Evolutionary conservation across 1,284 basidiomycete genomes (phyloP).

Genomic region (Xerocomus amazonicus): DNA sequence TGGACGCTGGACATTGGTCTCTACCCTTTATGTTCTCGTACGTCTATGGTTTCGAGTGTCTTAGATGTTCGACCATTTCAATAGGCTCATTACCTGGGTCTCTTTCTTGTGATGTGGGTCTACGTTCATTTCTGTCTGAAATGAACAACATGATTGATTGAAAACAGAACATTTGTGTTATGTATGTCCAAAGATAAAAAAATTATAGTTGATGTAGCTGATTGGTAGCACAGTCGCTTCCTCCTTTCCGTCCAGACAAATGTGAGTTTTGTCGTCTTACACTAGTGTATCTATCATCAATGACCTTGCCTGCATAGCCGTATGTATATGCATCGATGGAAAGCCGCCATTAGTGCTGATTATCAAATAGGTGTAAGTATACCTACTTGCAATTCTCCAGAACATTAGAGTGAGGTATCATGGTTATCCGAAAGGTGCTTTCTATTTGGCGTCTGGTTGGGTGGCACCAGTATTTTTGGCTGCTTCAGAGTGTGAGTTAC

Average conservation of each 20-base stretch:
- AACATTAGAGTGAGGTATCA: neutral
- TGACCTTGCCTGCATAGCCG: neutral
- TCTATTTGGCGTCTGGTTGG: neutral
- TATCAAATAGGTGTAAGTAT: neutral
- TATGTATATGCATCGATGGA: neutral
- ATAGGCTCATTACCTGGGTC: neutral
- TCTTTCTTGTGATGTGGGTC: neutral
- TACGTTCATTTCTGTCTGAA: no score
- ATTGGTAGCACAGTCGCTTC: neutral
- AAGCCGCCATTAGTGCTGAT: neutral
- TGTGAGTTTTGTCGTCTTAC: neutral
- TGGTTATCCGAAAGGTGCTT: neutral
- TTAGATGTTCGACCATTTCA: neutral
- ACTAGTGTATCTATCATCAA: neutral
- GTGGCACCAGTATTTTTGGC: neutral
- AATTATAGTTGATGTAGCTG: neutral
- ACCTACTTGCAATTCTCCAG: neutral
- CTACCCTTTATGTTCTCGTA: neutral
- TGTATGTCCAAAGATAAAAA: conserved; percentile 1
- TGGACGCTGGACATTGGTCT: neutral
- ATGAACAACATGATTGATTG: neutral
- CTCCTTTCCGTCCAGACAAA: conserved; percentile 2
- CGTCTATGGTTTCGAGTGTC: neutral
- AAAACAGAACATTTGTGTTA: neutral
- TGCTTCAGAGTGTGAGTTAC: neutral